Base-by-base conservation (phyloP, 345 rosid species). In the Draba incana region DNA sequence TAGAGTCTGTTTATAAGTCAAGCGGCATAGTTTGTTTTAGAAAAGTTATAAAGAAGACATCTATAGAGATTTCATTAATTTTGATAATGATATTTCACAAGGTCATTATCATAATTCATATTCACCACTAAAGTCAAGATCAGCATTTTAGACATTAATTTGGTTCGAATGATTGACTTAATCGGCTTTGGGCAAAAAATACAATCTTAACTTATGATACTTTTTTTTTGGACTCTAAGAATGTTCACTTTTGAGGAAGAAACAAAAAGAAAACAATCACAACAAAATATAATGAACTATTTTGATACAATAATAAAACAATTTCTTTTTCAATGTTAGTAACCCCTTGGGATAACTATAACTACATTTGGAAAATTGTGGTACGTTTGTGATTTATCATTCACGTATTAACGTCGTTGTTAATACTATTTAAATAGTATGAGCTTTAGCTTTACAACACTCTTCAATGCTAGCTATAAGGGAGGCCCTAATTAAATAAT, bases 41-140 rank as follows among this genome's bases (percentile, higher is more conserved):
- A 70, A 44, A 25, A 16, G 6, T 25, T 52, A 15, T 0, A 16
- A 16, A 10, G 38, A 14, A 43, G n/a, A 44, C 43, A 6, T 10
- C 1, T 51, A 51, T 31, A 62, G 39, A 46, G n/a, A 56, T 33
- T 39, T 10, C 16, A 38, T 56, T 47, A 13, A 28, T n/a, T 20
- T 64, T 25, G 70, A 46, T 39, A 41, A 43, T 39, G 70, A 64
- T 58, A 12, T 56, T 39, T 38, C 52, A 38, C 24, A 53, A 28
- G 37, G 62, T 62, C 69, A 12, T 16, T 62, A 13, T 64, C 53
- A 42, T 39, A 30, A 56, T 20, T 20, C 20, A 20, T 20, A 20
- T 57, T 57, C 65, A 56, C 53, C 46, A 30, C 71, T 52, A 51
- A 73, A 58, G 77, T 73, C 72, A 65, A 42, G 4, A 23, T 11